phyloP scores from a whole-genome alignment of 2,329 filamentous ascomycete species.

The Curvularia lunata region DNA sequence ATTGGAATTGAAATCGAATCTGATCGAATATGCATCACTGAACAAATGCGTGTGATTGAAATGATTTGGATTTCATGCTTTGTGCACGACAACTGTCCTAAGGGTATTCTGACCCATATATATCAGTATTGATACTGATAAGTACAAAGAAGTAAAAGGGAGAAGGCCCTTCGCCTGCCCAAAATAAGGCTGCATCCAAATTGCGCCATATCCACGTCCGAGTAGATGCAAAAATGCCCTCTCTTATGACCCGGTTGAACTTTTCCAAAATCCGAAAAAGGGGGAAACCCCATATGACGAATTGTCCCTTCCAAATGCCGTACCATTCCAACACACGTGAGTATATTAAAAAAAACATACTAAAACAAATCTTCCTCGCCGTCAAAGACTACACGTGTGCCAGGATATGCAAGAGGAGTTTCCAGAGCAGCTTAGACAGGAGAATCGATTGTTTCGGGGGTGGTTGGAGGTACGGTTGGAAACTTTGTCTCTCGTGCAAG shows the following conservation, averaged over 20 bases:
- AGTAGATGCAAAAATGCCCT: background rate
- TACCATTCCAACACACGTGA: background rate
- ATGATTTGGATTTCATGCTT: background rate
- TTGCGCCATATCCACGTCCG: background rate
- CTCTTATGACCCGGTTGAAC: background rate
- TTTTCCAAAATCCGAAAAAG: no score
- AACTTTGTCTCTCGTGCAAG: background rate
- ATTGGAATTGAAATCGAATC: background rate
- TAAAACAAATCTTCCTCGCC: background rate
- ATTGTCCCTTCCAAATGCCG: background rate
- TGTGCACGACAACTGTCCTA: background rate
- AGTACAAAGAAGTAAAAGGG: conserved; percentile 1
- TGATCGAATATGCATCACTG: background rate
- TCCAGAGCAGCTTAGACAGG: no score
- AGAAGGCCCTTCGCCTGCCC: background rate
- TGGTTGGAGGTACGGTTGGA: background rate
- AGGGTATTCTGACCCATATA: background rate
- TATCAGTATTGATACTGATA: background rate
- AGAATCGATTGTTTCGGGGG: background rate
- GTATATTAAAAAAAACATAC: background rate
- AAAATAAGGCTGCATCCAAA: background rate
- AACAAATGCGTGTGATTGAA: background rate
- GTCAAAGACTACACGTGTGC: background rate
- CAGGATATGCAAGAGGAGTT: background rate
- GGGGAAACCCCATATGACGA: background rate